These are phyloP conservation scores for Solanum paucissectum DNA, from an alignment of 257 asterid species.

Conservation along the genomic window DNA sequence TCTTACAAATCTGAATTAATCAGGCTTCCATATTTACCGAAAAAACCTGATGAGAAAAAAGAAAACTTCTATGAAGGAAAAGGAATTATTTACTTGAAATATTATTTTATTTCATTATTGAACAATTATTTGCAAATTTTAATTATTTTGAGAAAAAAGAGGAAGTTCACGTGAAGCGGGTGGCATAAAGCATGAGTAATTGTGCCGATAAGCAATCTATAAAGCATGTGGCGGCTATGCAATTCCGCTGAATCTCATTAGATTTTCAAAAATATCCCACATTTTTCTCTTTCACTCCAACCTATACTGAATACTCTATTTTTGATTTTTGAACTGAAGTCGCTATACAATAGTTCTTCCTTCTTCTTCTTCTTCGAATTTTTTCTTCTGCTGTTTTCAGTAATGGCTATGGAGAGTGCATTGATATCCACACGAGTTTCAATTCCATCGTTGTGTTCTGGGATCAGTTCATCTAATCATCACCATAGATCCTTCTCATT, in stretches of 20 bases:
- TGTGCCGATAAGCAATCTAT: neutral
- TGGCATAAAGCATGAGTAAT: neutral
- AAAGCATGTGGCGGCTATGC: neutral
- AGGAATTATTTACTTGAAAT: neutral
- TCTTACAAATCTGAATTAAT: no score
- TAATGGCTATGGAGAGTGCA: neutral
- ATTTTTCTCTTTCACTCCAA: neutral
- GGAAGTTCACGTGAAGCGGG: conserved; percentile 11
- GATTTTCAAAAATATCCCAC: neutral
- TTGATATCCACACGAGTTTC: neutral
- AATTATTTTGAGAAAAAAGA: neutral
- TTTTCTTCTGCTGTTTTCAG: neutral
- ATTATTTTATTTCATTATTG: neutral
- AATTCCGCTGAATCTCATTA: neutral
- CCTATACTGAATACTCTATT: no score
- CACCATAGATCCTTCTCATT: neutral
- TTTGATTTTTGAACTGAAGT: neutral
- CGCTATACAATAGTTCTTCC: neutral
- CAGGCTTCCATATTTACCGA: no score
- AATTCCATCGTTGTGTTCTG: neutral
- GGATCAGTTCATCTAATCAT: neutral
- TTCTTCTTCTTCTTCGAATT: neutral
- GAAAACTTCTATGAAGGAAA: neutral
- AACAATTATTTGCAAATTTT: neutral
- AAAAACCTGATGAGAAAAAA: neutral